Evolutionary conservation across 352 stramenopile species (phyloP), one percentile per base, ranked within the genome.

Genomic region (Globisporangium canariense): DNA sequence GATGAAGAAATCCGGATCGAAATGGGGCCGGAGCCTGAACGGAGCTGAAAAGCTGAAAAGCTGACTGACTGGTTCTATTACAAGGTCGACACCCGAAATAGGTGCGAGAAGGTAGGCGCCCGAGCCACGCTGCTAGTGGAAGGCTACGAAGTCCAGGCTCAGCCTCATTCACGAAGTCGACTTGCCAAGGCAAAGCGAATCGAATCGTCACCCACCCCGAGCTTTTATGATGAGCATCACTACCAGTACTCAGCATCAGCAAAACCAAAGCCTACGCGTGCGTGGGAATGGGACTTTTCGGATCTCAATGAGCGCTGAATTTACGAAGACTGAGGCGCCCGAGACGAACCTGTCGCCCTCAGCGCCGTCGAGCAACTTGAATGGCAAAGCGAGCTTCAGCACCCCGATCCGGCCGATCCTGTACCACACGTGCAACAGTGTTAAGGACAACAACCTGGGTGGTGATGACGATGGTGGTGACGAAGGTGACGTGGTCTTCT

Each of bases 221-320:
- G 20, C 34, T 3, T 38, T 38, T 18, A 49, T 46, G 34, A 34
- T n/a, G n/a, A 59, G 8, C 18, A 28, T 28, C 25, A 28, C 25
- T 28, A 51, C n/a, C 20, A 52, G 16, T 34, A 38, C 28, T 11
- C 38, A 60, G 10, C 36, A 60, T 6, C 20, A 60, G 54, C 46
- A 64, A 18, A 28, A 51, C 22, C 43, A 62, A 10, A 45, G 22
- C 30, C 20, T 11, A 30, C 47, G 25, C 13, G 40, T 22, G 22
- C 58, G 58, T 7, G 58, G 10, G 30, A 64, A 49, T 36, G 46
- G 58, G 3, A 50, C 20, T 22, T 64, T 64, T 9, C 47, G 34
- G n/a, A 55, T 64, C 18, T 22, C 47, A 22, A 49, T 36, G 13
- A 28, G 16, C 10, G 56, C 22, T 22, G 34, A 58, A 3, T 9